Evolutionary conservation across 2,329 filamentous ascomycete species (phyloP), one percentile per base, ranked within the genome.

Genomic region (Fusarium tricinctum): DNA sequence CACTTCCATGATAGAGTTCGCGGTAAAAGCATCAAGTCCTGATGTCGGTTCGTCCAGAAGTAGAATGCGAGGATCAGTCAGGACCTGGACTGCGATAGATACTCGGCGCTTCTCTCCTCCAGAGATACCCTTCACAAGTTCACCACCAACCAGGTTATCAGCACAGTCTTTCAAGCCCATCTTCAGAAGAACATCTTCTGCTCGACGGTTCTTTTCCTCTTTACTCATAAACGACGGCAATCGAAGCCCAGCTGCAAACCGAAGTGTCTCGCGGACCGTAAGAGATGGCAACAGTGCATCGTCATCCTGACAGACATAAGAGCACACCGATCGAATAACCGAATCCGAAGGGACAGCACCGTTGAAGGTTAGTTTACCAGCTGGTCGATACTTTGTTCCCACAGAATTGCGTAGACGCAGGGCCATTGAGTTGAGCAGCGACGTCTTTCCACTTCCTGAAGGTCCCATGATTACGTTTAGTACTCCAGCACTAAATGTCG

Each of bases 391-490:
- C 56, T 83, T 84, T 0, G 89, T 92, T 3, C 84, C 82, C 4
- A 88, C 69, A 2, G 86, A 88, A 58, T 87, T 88, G 26, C 88
- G 86, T 6, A 94, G 79, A 17, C 92, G 83, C 5, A 88, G 80
- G 2, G 92, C 90, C 85, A 94, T 91, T 2, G 89, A 85, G 73
- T 92, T 93, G 13, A 94, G 81, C 1, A 93, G 81, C 0, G 90
- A 91, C 0, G 91, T 93, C 76, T 94, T 94, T 2, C 92, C 92
- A 45, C 88, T 91, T 0, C 92, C 92, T 0, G 91, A 93, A 0
- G 92, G 92, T 0, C 92, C 92, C 91, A 94, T 93, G 67, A 94
- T 92, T 23, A 93, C 85, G 66, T 94, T 94, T 15, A 94, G 75
- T 15, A 86, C 81, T 1, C 91, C 91, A 0, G 92, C 86, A 46